Evolutionary conservation across 1,284 basidiomycete genomes (phyloP).

Genomic region (Ustilago xerochloae): DNA sequence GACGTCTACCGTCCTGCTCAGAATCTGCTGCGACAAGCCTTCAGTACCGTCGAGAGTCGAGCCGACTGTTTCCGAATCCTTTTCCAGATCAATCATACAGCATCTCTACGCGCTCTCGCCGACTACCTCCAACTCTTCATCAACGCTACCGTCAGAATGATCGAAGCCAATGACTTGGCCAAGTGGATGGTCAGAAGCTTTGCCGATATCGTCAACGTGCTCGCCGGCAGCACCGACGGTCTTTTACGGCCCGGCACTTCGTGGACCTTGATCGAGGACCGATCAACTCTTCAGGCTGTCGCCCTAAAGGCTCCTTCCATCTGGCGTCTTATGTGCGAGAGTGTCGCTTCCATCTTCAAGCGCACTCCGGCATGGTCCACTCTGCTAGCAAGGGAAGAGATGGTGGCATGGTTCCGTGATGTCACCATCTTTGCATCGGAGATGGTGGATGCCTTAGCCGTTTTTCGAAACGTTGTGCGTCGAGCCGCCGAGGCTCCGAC

Average conservation of each 20-base stretch:
- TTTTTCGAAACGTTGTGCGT: constrained; percentile 52
- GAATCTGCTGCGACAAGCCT: constrained; percentile 56
- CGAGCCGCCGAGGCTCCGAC: constrained; percentile 39
- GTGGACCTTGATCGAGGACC: constrained; percentile 47
- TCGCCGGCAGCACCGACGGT: constrained; percentile 62
- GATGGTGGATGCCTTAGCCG: constrained; percentile 57
- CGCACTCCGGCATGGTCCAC: constrained; percentile 61
- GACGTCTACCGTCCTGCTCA: constrained; percentile 55
- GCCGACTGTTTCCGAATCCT: constrained; percentile 60
- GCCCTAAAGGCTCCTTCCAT: constrained; percentile 49
- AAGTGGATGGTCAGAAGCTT: constrained; percentile 61
- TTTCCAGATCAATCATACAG: constrained; percentile 43
- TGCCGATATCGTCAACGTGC: constrained; percentile 62
- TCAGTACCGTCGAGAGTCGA: constrained; percentile 50
- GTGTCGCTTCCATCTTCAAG: constrained; percentile 60
- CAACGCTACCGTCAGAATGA: constrained; percentile 29
- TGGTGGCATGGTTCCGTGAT: constrained; percentile 66
- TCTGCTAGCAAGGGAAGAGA: constrained; percentile 48
- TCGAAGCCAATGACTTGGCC: constrained; percentile 59
- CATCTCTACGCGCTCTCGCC: constrained; percentile 41
- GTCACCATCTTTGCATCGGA: constrained; percentile 64
- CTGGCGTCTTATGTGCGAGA: constrained; percentile 62
- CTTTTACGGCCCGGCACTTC: constrained; percentile 60
- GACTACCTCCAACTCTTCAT: constrained; percentile 52
- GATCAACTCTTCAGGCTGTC: constrained; percentile 29